phyloP scores from a whole-genome alignment of 2,329 filamentous ascomycete genomes.

The Colletotrichum gigasporum region DNA sequence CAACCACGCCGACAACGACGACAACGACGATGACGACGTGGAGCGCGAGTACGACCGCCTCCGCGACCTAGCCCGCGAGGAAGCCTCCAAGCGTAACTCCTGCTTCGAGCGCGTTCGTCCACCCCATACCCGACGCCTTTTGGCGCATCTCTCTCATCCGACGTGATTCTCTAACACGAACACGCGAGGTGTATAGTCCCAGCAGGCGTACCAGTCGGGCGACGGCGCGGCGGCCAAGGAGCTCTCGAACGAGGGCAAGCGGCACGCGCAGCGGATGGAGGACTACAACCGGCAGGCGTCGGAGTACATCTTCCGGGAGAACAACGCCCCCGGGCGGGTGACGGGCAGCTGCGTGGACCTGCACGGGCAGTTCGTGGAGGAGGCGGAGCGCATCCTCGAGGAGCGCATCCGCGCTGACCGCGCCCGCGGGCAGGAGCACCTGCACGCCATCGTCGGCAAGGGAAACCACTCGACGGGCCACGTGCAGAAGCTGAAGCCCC shows the following conservation, averaged over 20 bases:
- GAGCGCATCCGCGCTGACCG: constrained; percentile 83
- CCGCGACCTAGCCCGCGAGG: constrained; percentile 81
- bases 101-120: constrained; percentile 77
- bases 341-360: constrained; percentile 88
- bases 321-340: constrained; percentile 82
- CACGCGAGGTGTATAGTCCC: constrained; percentile 59
- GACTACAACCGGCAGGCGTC: constrained; percentile 90
- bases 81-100: constrained; percentile 79
- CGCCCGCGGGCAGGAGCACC: constrained; percentile 77
- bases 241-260: constrained; percentile 85
- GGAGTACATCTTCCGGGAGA: constrained; percentile 94
- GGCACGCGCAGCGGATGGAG: constrained; percentile 85
- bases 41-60: constrained; percentile 94
- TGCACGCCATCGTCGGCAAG: constrained; percentile 96
- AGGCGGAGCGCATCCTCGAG: constrained; percentile 91
- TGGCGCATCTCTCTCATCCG: background rate
- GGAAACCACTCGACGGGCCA: constrained; percentile 86
- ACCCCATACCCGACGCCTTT: background rate
- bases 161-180: background rate
- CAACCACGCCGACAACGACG: constrained; percentile 73
- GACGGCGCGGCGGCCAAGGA: constrained; percentile 87
- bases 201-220: constrained; percentile 83
- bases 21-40: constrained; percentile 68
- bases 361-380: constrained; percentile 93
- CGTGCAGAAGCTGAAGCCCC: constrained; percentile 95